Evolutionary conservation across 2,329 filamentous ascomycete species (phyloP).

Genomic region (Ceratocystis lukuohia): DNA sequence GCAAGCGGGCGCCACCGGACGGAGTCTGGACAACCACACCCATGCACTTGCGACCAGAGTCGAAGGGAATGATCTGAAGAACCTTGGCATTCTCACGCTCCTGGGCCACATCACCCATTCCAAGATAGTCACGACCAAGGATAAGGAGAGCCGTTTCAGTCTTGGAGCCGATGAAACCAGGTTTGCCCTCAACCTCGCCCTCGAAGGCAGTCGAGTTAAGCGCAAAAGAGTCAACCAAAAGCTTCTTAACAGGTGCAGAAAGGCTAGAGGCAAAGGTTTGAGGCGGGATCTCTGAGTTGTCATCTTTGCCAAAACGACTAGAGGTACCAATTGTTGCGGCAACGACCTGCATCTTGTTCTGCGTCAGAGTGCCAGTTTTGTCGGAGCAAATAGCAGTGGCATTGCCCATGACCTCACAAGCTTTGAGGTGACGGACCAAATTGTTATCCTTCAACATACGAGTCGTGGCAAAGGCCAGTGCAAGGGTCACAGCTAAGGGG

Average conservation of each 20-base stretch:
- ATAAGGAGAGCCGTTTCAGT: conserved; percentile 63
- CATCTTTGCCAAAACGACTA: conserved; percentile 38
- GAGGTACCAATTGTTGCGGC: conserved; percentile 44
- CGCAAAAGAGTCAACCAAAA: conserved; percentile 46
- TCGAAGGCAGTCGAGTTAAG: conserved; percentile 66
- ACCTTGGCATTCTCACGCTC: conserved; percentile 47
- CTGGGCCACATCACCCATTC: conserved; percentile 50
- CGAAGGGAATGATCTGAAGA: conserved; percentile 59
- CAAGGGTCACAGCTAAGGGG: conserved; percentile 63
- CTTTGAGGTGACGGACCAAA: conserved; percentile 60
- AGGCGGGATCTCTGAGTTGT: conserved; percentile 30
- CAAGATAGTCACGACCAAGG: conserved; percentile 52
- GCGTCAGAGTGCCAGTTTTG: conserved; percentile 54
- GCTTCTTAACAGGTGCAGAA: conserved; percentile 34
- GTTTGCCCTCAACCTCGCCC: conserved; percentile 52
- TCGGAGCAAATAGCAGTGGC: conserved; percentile 58
- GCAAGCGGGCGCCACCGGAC: conserved; percentile 40
- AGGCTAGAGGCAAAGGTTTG: conserved; percentile 37
- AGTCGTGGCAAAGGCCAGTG: conserved; percentile 62
- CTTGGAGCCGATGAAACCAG: conserved; percentile 62
- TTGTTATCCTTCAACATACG: conserved; percentile 69
- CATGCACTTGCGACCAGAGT: conserved; percentile 64
- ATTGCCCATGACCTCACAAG: conserved; percentile 72
- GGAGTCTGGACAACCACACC: conserved; percentile 42
- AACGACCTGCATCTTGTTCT: conserved; percentile 57